Evolutionary conservation across 2,329 filamentous ascomycete genomes (phyloP).

Genomic region (Penicillium freii): DNA sequence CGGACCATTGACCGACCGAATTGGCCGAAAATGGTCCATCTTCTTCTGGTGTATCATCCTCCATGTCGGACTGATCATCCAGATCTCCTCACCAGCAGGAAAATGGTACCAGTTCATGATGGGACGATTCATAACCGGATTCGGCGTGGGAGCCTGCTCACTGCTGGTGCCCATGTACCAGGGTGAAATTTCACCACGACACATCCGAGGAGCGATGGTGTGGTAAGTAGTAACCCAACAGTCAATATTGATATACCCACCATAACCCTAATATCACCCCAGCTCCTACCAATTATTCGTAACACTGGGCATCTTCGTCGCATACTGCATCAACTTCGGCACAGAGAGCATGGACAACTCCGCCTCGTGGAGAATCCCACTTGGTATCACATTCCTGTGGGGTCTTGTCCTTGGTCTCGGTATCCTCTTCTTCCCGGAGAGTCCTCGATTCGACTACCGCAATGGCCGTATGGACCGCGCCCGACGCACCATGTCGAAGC

Average conservation of each 20-base stretch:
- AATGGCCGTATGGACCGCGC: conserved; percentile 52
- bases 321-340: conserved; percentile 49
- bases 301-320: conserved; percentile 48
- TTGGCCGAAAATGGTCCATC: conserved; percentile 46
- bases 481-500: conserved; percentile 52
- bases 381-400: conserved; percentile 59
- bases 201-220: conserved; percentile 49
- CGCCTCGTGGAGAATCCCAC: conserved; percentile 50
- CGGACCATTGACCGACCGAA: conserved; percentile 43
- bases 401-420: conserved; percentile 54
- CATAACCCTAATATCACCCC: neutral
- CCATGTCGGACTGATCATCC: conserved; percentile 44
- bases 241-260: neutral
- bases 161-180: conserved; percentile 49
- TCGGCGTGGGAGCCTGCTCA: conserved; percentile 46
- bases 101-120: conserved; percentile 46
- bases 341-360: conserved; percentile 40
- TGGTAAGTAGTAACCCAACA: conserved; percentile 17
- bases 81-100: conserved; percentile 39
- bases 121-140: conserved; percentile 45
- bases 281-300: conserved; percentile 51
- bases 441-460: conserved; percentile 59
- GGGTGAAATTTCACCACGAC: conserved; percentile 46
- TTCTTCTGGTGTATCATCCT: conserved; percentile 43
- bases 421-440: conserved; percentile 57